phyloP scores from a whole-genome alignment of 2,329 filamentous ascomycete species.

The Phyllosticta ampelicida region DNA sequence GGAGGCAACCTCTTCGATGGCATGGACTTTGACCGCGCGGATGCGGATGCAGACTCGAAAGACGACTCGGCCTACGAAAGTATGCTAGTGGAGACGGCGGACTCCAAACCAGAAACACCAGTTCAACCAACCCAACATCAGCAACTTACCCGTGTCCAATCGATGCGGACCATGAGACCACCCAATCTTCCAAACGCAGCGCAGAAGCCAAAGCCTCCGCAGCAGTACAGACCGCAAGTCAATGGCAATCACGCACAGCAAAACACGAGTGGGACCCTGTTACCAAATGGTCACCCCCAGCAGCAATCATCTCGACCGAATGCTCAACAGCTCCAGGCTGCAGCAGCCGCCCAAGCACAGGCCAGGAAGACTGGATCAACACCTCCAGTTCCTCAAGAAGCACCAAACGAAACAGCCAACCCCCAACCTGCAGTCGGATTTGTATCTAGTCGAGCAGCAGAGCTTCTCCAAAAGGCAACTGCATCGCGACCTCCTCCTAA shows the following conservation, averaged over 20 bases:
- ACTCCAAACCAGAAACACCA: neutral
- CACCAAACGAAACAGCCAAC: conserved; percentile 15
- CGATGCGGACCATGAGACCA: conserved; percentile 16
- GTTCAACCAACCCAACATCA: conserved; percentile 10
- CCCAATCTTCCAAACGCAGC: neutral
- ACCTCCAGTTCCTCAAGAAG: conserved; percentile 10
- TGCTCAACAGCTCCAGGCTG: neutral
- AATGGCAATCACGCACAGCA: conserved; percentile 3
- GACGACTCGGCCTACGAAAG: conserved; percentile 9
- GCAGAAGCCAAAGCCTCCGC: conserved; percentile 17
- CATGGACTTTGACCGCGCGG: conserved; percentile 21
- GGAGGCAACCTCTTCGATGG: conserved; percentile 47
- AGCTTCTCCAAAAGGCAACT: conserved; percentile 27
- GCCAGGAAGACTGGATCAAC: neutral
- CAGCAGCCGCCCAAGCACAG: neutral
- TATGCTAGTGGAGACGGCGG: conserved; percentile 2
- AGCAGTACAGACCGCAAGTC: conserved; percentile 15
- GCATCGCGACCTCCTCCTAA: conserved; percentile 21
- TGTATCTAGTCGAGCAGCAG: conserved; percentile 35
- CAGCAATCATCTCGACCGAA: conserved; percentile 21
- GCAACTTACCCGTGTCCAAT: conserved; percentile 15
- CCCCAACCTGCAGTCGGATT: conserved; percentile 31
- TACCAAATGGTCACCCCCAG: conserved; percentile 15
- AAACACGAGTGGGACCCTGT: conserved; percentile 1
- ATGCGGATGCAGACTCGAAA: neutral